These are phyloP conservation scores for Talaromyces borbonicus DNA, from an alignment of 495 filamentous ascomycete genomes.

Conservation along the genomic window DNA sequence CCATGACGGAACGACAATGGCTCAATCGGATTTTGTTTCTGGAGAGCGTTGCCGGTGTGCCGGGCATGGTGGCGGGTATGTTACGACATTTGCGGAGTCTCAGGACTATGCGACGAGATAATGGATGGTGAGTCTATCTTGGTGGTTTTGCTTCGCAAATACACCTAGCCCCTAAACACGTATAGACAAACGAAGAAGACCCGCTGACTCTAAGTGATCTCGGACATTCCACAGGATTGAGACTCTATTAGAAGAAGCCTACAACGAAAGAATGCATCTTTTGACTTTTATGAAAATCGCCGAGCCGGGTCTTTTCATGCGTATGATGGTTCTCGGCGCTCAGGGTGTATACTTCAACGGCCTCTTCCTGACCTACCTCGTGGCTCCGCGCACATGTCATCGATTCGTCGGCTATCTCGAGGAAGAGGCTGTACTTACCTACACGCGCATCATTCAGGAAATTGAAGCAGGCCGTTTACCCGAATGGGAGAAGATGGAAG, in stretches of 20 bases:
- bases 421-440: slow-evolving; percentile 94
- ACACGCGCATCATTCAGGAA: slow-evolving; percentile 77
- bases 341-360: slow-evolving; percentile 90
- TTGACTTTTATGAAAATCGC: slow-evolving; percentile 90
- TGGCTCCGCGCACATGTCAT: slow-evolving; percentile 84
- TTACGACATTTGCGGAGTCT: slow-evolving; percentile 77
- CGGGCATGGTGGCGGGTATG: slow-evolving; percentile 96
- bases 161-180: too few relatives aligned
- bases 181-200: too few relatives aligned
- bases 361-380: slow-evolving; percentile 80
- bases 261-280: slow-evolving; percentile 95
- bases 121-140: slow-evolving; percentile 72
- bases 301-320: slow-evolving; percentile 85
- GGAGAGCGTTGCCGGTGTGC: slow-evolving; percentile 88
- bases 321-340: slow-evolving; percentile 71
- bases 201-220: too few relatives aligned
- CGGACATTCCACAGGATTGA: slow-evolving; percentile 59
- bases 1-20: slow-evolving; percentile 70
- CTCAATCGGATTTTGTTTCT: slow-evolving; percentile 82
- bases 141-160: too few relatives aligned
- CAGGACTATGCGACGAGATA: slow-evolving; percentile 78
- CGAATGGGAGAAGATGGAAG: slow-evolving; percentile 66
- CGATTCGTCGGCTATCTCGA: slow-evolving; percentile 96
- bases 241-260: slow-evolving; percentile 85
- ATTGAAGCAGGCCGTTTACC: slow-evolving; percentile 76